These are phyloP conservation scores for Boletus fagicola DNA, from an alignment of 768 basidiomycete species.

Conservation along the genomic window DNA sequence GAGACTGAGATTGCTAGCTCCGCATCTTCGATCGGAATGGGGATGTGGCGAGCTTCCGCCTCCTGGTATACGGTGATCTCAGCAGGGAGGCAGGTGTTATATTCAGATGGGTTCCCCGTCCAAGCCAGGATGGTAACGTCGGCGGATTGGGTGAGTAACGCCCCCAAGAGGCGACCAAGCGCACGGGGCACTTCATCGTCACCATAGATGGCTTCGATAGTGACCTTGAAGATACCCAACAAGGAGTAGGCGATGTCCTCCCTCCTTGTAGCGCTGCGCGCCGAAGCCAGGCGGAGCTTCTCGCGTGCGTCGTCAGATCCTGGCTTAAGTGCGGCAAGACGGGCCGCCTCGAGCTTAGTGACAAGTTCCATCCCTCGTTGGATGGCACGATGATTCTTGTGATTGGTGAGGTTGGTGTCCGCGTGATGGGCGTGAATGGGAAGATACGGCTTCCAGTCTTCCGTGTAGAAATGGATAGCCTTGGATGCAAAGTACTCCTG, in stretches of 20 bases:
- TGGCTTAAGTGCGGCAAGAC: conserved; percentile 6
- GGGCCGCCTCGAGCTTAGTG: conserved; percentile 6
- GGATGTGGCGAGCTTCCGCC: conserved; percentile 1
- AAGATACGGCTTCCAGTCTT: conserved; percentile 25
- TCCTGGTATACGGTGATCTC: conserved; percentile 15
- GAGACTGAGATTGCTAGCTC: not conserved
- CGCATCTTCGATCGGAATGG: not conserved
- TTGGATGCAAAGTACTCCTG: conserved; percentile 25
- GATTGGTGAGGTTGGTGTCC: not conserved
- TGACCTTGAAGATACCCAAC: conserved; percentile 3
- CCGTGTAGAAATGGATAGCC: conserved; percentile 22
- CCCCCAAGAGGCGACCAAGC: not conserved
- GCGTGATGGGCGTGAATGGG: not conserved
- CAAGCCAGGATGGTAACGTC: conserved; percentile 19
- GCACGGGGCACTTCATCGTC: not conserved
- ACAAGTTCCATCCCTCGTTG: conserved; percentile 15
- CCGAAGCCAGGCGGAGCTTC: conserved; percentile 25
- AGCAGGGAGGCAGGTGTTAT: conserved; percentile 23
- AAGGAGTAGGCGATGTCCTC: conserved; percentile 29
- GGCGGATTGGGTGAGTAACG: conserved; percentile 7
- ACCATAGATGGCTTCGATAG: not conserved
- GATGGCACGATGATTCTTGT: conserved; percentile 12
- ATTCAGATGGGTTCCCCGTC: conserved; percentile 17
- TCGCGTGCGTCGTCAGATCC: conserved; percentile 11
- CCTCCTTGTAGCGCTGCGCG: conserved; percentile 12